Conservation (phyloP, 495 filamentous ascomycete species). For the Tetracladium setigerum region DNA sequence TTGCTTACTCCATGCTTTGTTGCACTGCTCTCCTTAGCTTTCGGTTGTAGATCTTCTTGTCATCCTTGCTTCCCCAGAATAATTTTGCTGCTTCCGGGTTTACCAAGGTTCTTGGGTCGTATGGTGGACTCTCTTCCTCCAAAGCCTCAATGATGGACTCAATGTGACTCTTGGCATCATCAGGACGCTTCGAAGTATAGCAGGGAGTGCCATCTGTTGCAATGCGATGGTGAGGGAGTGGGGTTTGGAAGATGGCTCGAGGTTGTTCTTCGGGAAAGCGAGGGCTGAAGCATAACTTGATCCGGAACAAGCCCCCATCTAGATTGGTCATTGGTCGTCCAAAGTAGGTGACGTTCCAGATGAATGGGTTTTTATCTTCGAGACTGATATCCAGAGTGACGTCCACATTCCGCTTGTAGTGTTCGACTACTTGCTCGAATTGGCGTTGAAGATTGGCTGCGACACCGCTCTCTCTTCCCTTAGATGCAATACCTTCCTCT, state of each 20-base stretch:
- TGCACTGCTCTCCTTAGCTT: constrained; percentile 59
- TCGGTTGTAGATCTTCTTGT: constrained; percentile 77
- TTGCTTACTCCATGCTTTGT: constrained; percentile 42
- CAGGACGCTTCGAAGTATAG: constrained; percentile 65
- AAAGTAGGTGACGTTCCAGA: constrained; percentile 68
- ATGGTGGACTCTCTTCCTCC: constrained; percentile 80
- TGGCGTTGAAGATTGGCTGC: constrained; percentile 77
- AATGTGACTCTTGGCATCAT: constrained; percentile 79
- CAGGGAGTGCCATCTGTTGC: constrained; percentile 70
- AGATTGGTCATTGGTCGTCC: constrained; percentile 89
- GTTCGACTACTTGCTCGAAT: constrained; percentile 73
- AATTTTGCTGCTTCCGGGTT: constrained; percentile 80
- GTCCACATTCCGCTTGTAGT: constrained; percentile 58
- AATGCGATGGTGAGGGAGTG: constrained; percentile 85
- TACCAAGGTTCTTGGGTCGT: constrained; percentile 84
- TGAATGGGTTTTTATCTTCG: constrained; percentile 62
- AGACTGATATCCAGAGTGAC: constrained; percentile 68
- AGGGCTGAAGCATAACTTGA: constrained; percentile 77
- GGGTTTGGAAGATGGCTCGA: constrained; percentile 69
- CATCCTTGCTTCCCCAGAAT: constrained; percentile 76
- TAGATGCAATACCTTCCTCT: constrained; percentile 52
- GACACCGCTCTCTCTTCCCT: constrained; percentile 61
- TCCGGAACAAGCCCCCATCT: constrained; percentile 83
- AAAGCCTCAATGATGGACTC: constrained; percentile 76
- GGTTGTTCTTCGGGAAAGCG: constrained; percentile 90